Conservation (phyloP, 2,329 filamentous ascomycete species). For the Macrophomina phaseolina region DNA sequence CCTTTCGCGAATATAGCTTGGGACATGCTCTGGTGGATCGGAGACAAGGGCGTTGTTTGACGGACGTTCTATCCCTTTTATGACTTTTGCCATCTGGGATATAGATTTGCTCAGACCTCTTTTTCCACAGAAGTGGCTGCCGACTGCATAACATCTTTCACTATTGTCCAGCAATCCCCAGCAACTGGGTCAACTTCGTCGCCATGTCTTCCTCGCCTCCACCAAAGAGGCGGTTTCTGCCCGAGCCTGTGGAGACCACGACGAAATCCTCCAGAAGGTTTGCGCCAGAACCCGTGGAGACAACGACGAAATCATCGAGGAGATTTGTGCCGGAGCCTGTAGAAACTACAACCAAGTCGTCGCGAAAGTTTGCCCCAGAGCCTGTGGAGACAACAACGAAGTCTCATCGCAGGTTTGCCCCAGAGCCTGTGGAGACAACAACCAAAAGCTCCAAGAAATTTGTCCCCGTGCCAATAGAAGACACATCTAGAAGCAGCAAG, state of each 20-base stretch:
- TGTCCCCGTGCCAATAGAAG: constrained; percentile 52
- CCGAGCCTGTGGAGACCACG: constrained; percentile 43
- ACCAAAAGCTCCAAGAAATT: constrained; percentile 56
- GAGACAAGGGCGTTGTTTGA: constrained; percentile 26
- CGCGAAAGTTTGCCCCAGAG: constrained; percentile 62
- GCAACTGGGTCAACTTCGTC: constrained; percentile 10
- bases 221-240: constrained; percentile 42
- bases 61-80: neutral
- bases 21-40: constrained; percentile 27
- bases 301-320: constrained; percentile 32
- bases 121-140: neutral
- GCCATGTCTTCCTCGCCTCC: constrained; percentile 41
- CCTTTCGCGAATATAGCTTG: constrained; percentile 23
- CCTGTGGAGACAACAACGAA: constrained; percentile 74
- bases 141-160: constrained; percentile 3
- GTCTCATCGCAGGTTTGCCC: constrained; percentile 46
- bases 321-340: constrained; percentile 41
- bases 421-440: constrained; percentile 41
- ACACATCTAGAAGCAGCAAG: constrained; percentile 37
- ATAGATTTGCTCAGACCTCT: neutral
- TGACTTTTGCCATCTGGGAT: neutral
- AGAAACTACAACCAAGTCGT: constrained; percentile 29
- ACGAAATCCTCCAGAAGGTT: constrained; percentile 35
- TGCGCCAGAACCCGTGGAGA: constrained; percentile 46
- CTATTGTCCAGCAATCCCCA: neutral